A percentile compares a stretch with the other conserved stretches of the same genome.
These are phyloP conservation scores for Lentinula edodes DNA, from an alignment of 768 basidiomycete genomes.

Conservation along the genomic window DNA sequence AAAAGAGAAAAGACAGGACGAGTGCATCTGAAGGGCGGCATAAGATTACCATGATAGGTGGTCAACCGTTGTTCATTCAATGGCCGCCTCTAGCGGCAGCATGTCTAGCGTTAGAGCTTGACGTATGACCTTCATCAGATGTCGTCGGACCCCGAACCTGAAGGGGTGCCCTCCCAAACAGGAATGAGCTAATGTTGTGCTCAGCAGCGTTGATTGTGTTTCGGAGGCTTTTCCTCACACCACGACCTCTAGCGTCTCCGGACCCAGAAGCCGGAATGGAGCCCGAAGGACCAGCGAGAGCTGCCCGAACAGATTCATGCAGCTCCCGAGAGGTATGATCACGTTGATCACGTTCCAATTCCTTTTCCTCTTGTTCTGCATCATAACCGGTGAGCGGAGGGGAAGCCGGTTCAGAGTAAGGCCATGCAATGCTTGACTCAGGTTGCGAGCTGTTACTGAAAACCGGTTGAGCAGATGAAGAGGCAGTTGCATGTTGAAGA, in stretches of 20 bases:
- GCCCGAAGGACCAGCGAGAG: constrained; percentile 12
- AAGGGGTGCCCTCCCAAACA: constrained; percentile 51
- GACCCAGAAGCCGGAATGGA: constrained; percentile 21
- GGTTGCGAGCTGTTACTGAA: not conserved
- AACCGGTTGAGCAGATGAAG: not conserved
- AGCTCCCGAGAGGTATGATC: constrained; percentile 26
- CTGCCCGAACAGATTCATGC: constrained; percentile 30
- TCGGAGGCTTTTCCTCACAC: constrained; percentile 59
- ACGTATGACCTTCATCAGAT: not conserved
- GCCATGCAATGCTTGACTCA: constrained; percentile 30
- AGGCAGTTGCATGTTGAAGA: not conserved
- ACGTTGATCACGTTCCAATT: constrained; percentile 8
- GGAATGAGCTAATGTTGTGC: constrained; percentile 58
- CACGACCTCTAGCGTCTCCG: constrained; percentile 50
- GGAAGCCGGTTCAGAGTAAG: constrained; percentile 36
- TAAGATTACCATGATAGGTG: too few species aligned
- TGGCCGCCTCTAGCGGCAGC: not conserved
- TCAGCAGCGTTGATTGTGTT: constrained; percentile 68
- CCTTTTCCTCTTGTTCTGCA: constrained; percentile 1
- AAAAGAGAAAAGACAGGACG: not conserved
- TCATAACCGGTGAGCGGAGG: constrained; percentile 17
- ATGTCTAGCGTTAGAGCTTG: not conserved
- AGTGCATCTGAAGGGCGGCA: not conserved
- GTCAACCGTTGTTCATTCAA: not conserved
- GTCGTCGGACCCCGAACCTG: constrained; percentile 4